Percentiles rank a stretch among this genome's conserved stretches.
Conservation (phyloP, 192 early-diverging fungal genomes). For the Rhizophagus clarus region DNA sequence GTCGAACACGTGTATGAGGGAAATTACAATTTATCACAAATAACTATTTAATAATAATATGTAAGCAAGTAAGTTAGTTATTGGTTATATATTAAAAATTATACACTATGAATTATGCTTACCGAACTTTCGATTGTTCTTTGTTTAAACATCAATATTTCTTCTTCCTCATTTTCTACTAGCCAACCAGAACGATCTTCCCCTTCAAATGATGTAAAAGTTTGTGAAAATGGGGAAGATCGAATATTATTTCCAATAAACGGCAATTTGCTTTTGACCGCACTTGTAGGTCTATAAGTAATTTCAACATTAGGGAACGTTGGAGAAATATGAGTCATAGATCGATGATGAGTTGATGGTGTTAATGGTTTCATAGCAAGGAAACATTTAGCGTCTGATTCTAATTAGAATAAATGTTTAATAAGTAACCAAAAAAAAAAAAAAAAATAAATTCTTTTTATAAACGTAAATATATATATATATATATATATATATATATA, state of each 20-base stretch:
- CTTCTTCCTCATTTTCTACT: conserved; percentile 59
- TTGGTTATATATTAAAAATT: too few relatives aligned
- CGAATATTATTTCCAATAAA: conserved; percentile 37
- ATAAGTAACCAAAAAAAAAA: background rate
- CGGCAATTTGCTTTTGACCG: conserved; percentile 28
- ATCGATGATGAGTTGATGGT: conserved; percentile 22
- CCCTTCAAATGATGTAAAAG: conserved; percentile 41
- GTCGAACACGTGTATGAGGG: conserved; percentile 36
- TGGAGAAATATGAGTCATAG: conserved; percentile 25
- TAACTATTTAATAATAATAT: conserved; percentile 32
- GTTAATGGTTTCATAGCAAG: conserved; percentile 32
- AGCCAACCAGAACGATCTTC: conserved; percentile 54
- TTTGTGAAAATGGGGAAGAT: conserved; percentile 43
- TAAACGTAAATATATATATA: too few relatives aligned
- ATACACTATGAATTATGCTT: conserved; percentile 27
- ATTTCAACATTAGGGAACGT: conserved; percentile 48
- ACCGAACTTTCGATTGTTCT: conserved; percentile 61
- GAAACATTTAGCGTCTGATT: conserved; percentile 35
- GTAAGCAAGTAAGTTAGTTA: background rate
- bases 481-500: background rate
- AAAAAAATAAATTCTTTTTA: too few relatives aligned
- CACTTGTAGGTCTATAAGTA: conserved; percentile 34
- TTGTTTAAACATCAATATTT: conserved; percentile 56
- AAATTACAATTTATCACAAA: conserved; percentile 48
- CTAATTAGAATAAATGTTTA: conserved; percentile 19